A percentile compares a stretch with the other conserved stretches of the same genome.
These are phyloP conservation scores for Sarocladium kiliense DNA, from an alignment of 2,329 filamentous ascomycete genomes.

Conservation along the genomic window DNA sequence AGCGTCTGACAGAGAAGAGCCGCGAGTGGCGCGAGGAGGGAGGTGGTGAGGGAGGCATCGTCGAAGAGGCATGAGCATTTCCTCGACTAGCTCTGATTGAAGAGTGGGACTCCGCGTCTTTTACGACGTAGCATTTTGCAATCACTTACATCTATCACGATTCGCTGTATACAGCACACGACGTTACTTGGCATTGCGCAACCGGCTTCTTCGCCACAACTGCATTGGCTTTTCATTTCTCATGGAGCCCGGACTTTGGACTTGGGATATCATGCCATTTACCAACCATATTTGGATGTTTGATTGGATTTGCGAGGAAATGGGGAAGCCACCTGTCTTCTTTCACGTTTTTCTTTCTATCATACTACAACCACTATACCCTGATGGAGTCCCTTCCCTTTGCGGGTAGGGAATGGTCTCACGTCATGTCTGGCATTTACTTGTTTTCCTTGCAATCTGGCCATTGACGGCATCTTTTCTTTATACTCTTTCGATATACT, in stretches of 20 bases:
- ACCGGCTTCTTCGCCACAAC: not conserved
- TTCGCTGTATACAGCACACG: not conserved
- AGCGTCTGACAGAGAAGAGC: slow-evolving; percentile 73
- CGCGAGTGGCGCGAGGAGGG: slow-evolving; percentile 88
- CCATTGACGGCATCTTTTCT: not conserved
- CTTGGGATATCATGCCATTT: not conserved
- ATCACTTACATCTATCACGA: not conserved
- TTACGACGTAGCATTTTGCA: not conserved
- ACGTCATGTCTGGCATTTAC: slow-evolving; percentile 8
- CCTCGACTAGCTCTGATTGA: not conserved
- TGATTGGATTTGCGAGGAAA: not conserved
- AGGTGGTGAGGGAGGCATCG: slow-evolving; percentile 64
- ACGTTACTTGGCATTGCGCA: not conserved
- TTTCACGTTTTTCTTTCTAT: not conserved
- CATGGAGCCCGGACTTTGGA: not conserved
- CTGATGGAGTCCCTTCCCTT: not conserved
- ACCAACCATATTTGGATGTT: not conserved
- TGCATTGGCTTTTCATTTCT: not conserved
- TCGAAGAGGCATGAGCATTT: slow-evolving; percentile 48
- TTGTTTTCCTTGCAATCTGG: not conserved
- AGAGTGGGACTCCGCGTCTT: not conserved
- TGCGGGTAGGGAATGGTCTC: not conserved
- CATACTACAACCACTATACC: slow-evolving; percentile 4
- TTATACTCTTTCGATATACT: not conserved
- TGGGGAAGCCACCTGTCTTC: not conserved